Evolutionary conservation across 208 protist species (phyloP).

Genomic region (Acanthamoeba culbertsoni): DNA sequence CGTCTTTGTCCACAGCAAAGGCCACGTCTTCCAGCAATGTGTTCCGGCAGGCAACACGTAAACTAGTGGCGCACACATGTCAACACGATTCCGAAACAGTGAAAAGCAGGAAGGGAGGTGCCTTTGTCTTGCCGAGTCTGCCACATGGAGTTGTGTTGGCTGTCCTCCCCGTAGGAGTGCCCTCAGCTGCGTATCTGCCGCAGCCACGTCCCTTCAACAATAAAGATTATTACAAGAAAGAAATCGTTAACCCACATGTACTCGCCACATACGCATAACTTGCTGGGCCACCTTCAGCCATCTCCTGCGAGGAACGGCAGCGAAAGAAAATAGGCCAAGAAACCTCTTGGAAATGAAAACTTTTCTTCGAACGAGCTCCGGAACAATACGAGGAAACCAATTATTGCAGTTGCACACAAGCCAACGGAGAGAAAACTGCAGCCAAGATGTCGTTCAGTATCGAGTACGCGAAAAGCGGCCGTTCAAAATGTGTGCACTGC

Average conservation of each 20-base stretch:
- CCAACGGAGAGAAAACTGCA: too few species aligned
- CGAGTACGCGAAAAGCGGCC: constrained; percentile 56
- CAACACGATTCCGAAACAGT: background rate
- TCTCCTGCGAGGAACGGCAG: too few species aligned
- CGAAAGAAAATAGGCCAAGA: too few species aligned
- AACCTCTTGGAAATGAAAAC: too few species aligned
- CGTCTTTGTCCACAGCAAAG: background rate
- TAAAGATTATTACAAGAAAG: too few species aligned
- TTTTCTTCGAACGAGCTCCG: too few species aligned
- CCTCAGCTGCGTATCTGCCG: background rate
- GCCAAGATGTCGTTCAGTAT: background rate
- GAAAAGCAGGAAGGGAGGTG: background rate
- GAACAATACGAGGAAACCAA: too few species aligned
- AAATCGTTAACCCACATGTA: too few species aligned
- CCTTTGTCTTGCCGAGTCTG: background rate
- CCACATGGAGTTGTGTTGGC: background rate
- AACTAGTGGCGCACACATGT: background rate
- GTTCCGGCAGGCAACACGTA: background rate
- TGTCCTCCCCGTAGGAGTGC: background rate
- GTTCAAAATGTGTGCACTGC: constrained; percentile 42
- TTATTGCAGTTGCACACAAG: too few species aligned
- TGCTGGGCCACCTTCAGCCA: too few species aligned
- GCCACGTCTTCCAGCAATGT: background rate
- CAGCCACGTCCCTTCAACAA: background rate
- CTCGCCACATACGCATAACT: too few species aligned